Evolutionary conservation across 2,329 filamentous ascomycete genomes (phyloP), one percentile per base, ranked within the genome.

Genomic region (Epichloe gansuensis): DNA sequence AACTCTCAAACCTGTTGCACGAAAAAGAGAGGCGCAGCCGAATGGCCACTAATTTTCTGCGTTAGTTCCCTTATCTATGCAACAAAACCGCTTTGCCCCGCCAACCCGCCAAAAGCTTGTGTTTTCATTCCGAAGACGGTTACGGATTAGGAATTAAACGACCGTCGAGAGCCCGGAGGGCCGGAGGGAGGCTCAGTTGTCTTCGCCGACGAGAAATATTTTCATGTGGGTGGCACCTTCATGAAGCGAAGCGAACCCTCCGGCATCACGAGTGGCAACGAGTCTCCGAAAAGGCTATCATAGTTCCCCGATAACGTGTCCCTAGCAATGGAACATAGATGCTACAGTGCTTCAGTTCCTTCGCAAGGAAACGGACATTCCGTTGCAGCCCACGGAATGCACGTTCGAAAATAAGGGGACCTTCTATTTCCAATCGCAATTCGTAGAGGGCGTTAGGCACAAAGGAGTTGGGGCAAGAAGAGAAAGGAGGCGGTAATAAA

Each of bases 371-470:
- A 57, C 51, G 7, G 48, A 57, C 15, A 54, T 57, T 21, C 52
- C 55, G 35, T 35, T 57, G 8, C 52, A 52, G 41, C 52, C 31
- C 4, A 4, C 23, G 6, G 35, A 54, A 37, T 54, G 46, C 50
- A 48, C 35, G 1, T 54, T 56, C 9, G 48, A 56, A 46, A 52
- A 57, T 21, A 51, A 56, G n/a, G 51, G 56, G 3, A 52, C 54
- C 25, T 53, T 53, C 23, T 53, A 53, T 38, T 37, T 50, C 31
- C 37, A 42, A 15, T 50, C 47, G 9, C 4, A 50, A 42, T 42
- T 43, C 35, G 48, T 54, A 12, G 37, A 48, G 7, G 54, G 56
- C 11, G 52, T 57, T 34, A 41, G 17, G 38, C 23, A 52, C 55
- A 46, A n/a, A 12, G 15, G 3, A 38, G 28, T 45, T 56, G 6